phyloP scores from a whole-genome alignment of 768 basidiomycete species.

The Auricularia sp. region DNA sequence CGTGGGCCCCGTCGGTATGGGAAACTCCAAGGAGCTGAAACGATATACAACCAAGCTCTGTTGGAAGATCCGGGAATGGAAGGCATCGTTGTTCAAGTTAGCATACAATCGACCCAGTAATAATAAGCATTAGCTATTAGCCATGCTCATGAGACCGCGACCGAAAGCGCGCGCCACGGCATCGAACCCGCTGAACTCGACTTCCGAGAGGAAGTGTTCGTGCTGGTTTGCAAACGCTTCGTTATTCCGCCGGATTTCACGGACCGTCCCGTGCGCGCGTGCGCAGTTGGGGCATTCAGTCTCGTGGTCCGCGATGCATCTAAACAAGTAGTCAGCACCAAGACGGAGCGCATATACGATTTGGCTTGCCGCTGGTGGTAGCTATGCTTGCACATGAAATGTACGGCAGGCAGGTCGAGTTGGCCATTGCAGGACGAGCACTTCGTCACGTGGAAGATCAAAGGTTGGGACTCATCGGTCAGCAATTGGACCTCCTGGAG shows the following conservation, averaged over 20 bases:
- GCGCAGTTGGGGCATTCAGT: constrained; percentile 86
- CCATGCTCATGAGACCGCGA: constrained; percentile 28
- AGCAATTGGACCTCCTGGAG: constrained; percentile 74
- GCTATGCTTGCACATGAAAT: constrained; percentile 98
- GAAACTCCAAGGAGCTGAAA: too few species aligned
- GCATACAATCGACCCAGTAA: background rate
- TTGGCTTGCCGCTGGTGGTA: constrained; percentile 78
- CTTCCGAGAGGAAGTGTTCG: constrained; percentile 67
- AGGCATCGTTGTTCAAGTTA: background rate
- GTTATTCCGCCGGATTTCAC: constrained; percentile 82
- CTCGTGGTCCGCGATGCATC: constrained; percentile 83
- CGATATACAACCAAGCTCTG: too few species aligned
- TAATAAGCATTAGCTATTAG: background rate
- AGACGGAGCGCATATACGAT: background rate
- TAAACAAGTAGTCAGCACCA: constrained; percentile 19
- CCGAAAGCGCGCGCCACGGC: constrained; percentile 64
- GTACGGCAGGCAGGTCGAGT: constrained; percentile 84
- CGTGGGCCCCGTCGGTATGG: too few species aligned
- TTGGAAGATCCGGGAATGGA: too few species aligned
- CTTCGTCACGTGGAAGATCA: constrained; percentile 88
- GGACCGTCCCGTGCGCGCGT: constrained; percentile 75
- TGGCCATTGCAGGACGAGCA: constrained; percentile 85
- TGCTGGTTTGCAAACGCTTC: constrained; percentile 75
- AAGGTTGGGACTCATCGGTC: constrained; percentile 64
- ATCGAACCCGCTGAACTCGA: constrained; percentile 56